Evolutionary conservation across 176 grass and related monocot species (phyloP), one percentile per base, ranked within the genome.

Genomic region (Panicum miliaceum): DNA sequence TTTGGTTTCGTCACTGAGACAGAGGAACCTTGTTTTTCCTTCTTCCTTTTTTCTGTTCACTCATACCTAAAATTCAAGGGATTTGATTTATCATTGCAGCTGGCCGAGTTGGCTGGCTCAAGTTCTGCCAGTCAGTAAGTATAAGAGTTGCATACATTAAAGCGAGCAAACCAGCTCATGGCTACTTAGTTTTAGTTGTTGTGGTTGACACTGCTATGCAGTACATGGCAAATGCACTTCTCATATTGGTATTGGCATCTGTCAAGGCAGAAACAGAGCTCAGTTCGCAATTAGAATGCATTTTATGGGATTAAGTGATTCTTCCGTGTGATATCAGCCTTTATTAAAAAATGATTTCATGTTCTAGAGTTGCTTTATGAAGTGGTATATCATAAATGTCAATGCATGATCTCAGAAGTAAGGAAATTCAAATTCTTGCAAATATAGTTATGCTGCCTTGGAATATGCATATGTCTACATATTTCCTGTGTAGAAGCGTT

Each of bases 61-160:
- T 16, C 18, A 34, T 42, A 1, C 38, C 16, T n/a, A 45, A 35
- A 69, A n/a, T 4, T 10, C 0, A 22, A 71, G 22, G 12, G 5
- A 0, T 15, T 67, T 67, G 3, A 37, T 68, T 37, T 59, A 37
- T 48, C 35, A 71, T 41, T 92, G 82, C 92, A 87, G 85, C 87
- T 91, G 89, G 89, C 89, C 92, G 84, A 90, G 87, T 82, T 89
- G 90, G 16, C 82, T 94, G 50, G 82, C 74, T 42, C 4, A 76
- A 81, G 78, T 60, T 15, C 40, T 81, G 81, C 68, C 75, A 83
- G 87, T 63, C 78, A 72, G 47, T 83, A 94, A 94, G 85, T 90
- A 85, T 57, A 43, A 12, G 84, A 88, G 89, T 82, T 88, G 82
- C 89, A 61, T 52, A 91, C 16, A 94, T 27, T 45, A 85, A 91